Base-by-base conservation (phyloP, 176 grass and related monocot genomes). In the Triticum timopheevii region DNA sequence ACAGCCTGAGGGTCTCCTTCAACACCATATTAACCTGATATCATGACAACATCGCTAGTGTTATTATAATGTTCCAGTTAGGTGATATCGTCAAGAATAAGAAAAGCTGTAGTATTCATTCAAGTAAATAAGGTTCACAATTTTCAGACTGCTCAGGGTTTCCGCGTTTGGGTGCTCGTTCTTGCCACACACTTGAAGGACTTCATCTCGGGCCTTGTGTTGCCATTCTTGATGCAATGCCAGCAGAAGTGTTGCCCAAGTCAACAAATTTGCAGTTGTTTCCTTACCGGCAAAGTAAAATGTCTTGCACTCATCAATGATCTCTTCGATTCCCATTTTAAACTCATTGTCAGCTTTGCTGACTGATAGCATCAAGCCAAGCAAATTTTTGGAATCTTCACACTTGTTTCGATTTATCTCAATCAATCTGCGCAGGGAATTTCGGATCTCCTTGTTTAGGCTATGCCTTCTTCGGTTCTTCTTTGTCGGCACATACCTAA, bases 1-100 rank as follows among this genome's bases (percentile, higher is more conserved):
- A 97, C 69, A 97, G 35, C 83, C 95, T 90, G 11, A 97, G 95
- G 73, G 90, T 94, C 89, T 97, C 95, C 77, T 97, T 97, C 54
- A 94, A 44, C 65, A 97, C 89, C 87, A 91, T 94, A 73, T 62
- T 91, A 38, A 97, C 78, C 95, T 97, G 76, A 56, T 74, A 5
- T 50, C 65, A 71, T 76, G 22, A 13, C 44, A 91, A 45, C 31
- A 80, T 40, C 7, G 24, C 31, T 17, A 34, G 31, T 15, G 24
- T 79, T 79, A 83, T 13, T 65, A 58, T 5, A 27, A 16, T 24
- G 50, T 73, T 76, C 6, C 69, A 81, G 19, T 27, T 17, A 40
- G 66, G 33, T 38, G 27, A 54, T 13, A 69, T 5, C 59, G 66
- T 54, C 27, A 47, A 61, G 35, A 13, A 19, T 20, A 78, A 61